Evolutionary conservation across 2,329 filamentous ascomycete genomes (phyloP), one percentile per base, ranked within the genome.

Genomic region (Cladosporium velox): DNA sequence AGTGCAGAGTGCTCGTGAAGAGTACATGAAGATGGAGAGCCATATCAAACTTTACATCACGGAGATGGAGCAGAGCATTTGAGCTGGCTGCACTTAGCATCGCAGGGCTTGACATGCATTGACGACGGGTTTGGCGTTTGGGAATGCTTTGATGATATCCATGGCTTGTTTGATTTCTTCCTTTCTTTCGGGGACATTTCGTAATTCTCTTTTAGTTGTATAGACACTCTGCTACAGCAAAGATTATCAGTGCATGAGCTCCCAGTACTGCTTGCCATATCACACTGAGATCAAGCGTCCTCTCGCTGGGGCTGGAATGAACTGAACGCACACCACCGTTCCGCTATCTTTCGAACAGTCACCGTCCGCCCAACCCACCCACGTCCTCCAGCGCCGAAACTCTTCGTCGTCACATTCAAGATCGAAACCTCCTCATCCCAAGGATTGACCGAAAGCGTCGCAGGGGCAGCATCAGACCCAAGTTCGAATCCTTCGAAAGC

Each of bases 41-140:
- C 95, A 99, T 77, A 96, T 99, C 78, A 94, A 93, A 80, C 84
- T 98, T 69, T 99, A 99, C 82, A 96, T 99, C 75, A 96, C 91
- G 4, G 95, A 99, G 84, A 97, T 99, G 93, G 95, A 98, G 80
- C 93, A 97, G 80, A 90, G 89, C 65, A 87, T 95, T 71, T 76
- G 55, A 65, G 54, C 28, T 18, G 15, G 15, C 26, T 59, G 24
- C 26, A 26, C 3, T 21, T 35, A n/a, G 10, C 24, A 15, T 21
- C 38, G 15, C 24, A 18, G 26, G 35, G 15, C 15, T 30, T 10
- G 18, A 34, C n/a, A 21, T 47, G 57, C 57, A 59, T 59, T 47
- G 32, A 44, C 21, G 57, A 59, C 24, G 21, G 24, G 15, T 14
- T 8, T n/a, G 60, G 61, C 51, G 61, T 55, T 57, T 41, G 55